Percentiles rank a stretch among this genome's conserved stretches.
phyloP scores from a whole-genome alignment of 805 yeast genomes.

The Tetrapisispora pingtungensis region DNA sequence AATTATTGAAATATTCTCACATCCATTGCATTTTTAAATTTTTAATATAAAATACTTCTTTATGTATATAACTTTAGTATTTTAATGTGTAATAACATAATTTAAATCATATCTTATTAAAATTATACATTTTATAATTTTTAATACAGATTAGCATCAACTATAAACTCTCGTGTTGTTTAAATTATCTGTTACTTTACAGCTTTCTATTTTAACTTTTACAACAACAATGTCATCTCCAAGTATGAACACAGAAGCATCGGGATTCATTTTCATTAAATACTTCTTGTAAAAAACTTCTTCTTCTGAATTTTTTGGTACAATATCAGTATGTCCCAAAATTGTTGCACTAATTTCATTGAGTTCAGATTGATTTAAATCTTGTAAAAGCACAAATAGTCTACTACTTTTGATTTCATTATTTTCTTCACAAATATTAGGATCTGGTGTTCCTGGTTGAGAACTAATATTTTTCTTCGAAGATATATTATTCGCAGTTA shows the following conservation, averaged over 20 bases:
- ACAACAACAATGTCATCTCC: conserved; percentile 58
- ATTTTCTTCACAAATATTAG: neutral
- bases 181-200: conserved; percentile 71
- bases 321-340: conserved; percentile 56
- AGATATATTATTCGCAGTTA: conserved; percentile 43
- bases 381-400: conserved; percentile 54
- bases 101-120: neutral
- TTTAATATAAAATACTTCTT: neutral
- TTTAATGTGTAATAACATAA: neutral
- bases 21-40: neutral
- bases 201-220: conserved; percentile 52
- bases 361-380: conserved; percentile 69
- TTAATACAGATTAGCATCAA: conserved; percentile 5
- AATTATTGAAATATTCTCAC: neutral
- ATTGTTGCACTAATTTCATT: conserved; percentile 76
- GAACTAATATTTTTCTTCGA: conserved; percentile 23
- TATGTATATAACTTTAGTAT: neutral
- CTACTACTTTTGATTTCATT: conserved; percentile 25
- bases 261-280: conserved; percentile 54
- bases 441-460: conserved; percentile 24
- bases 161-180: conserved; percentile 38
- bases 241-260: conserved; percentile 57
- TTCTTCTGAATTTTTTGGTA: conserved; percentile 38
- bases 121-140: too few species aligned
- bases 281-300: conserved; percentile 51